These are phyloP conservation scores for Colletotrichum caudatum DNA, from an alignment of 2,329 filamentous ascomycete species.

Conservation along the genomic window DNA sequence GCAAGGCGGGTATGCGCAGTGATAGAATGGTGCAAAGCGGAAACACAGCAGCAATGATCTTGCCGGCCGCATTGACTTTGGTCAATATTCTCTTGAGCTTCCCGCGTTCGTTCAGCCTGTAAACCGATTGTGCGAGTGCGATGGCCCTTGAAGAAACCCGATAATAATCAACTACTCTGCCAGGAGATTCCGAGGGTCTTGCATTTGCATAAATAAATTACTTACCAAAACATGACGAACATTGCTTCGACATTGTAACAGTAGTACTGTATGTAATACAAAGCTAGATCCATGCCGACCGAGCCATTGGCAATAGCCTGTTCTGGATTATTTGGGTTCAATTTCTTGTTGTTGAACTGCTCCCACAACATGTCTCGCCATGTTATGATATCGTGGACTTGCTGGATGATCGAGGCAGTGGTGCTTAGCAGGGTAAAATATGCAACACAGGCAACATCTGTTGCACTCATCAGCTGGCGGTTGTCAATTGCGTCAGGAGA, in stretches of 20 bases:
- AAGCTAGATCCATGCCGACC: not conserved
- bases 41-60: not conserved
- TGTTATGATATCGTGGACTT: not conserved
- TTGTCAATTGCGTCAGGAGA: not conserved
- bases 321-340: not conserved
- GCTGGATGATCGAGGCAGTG: not conserved
- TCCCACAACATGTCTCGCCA: not conserved
- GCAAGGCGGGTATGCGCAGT: not conserved
- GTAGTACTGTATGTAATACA: not conserved
- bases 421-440: not conserved
- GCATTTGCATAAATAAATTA: not conserved
- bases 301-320: not conserved
- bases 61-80: not conserved
- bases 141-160: not conserved
- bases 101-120: not conserved
- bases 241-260: not conserved
- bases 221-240: conserved; percentile 2
- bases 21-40: not conserved
- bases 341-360: not conserved
- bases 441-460: not conserved
- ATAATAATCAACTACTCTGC: not conserved
- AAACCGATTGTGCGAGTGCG: not conserved
- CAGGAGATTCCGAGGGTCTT: not conserved
- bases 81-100: not conserved
- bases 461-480: not conserved